Conservation (phyloP, 805 yeast species). For the Starmerella apicola region DNA sequence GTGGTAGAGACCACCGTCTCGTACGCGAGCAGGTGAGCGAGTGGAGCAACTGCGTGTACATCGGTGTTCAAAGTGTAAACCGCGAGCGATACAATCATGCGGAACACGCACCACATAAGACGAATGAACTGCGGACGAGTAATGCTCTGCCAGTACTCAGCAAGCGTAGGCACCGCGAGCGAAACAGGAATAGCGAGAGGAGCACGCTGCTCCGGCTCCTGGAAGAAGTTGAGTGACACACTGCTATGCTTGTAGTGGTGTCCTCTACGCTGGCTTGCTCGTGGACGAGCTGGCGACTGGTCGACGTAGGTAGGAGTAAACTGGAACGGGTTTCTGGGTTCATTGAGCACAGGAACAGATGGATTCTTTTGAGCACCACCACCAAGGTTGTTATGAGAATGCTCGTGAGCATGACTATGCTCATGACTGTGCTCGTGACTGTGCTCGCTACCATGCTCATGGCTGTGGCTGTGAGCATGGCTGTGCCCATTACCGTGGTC, state of each 20-base stretch:
- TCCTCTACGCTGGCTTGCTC: slow-evolving; percentile 53
- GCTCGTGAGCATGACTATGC: too few relatives aligned
- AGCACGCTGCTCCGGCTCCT: slow-evolving; percentile 70
- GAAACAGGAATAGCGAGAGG: slow-evolving; percentile 50
- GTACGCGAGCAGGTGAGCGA: slow-evolving; percentile 78
- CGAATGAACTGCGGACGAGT: slow-evolving; percentile 45
- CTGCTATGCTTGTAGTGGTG: slow-evolving; percentile 94
- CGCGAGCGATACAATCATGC: slow-evolving; percentile 40
- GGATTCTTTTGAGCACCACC: too few relatives aligned
- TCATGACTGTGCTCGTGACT: background rate
- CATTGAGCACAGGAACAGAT: too few relatives aligned
- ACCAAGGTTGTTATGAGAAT: too few relatives aligned
- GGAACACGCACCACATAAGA: slow-evolving; percentile 47
- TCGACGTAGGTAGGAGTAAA: slow-evolving; percentile 42
- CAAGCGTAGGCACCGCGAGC: slow-evolving; percentile 58
- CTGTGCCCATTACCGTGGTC: background rate
- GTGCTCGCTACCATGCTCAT: background rate
- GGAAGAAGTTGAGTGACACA: slow-evolving; percentile 89
- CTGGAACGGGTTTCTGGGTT: slow-evolving; percentile 41
- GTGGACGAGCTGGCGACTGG: slow-evolving; percentile 16
- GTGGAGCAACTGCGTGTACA: slow-evolving; percentile 38
- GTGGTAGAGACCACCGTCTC: slow-evolving; percentile 70
- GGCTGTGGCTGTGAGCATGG: background rate
- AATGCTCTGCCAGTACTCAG: slow-evolving; percentile 52
- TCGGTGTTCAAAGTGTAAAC: slow-evolving; percentile 33